Evolutionary conservation across 129 eudicot species (phyloP).

Genomic region (Artemisia tridentata): DNA sequence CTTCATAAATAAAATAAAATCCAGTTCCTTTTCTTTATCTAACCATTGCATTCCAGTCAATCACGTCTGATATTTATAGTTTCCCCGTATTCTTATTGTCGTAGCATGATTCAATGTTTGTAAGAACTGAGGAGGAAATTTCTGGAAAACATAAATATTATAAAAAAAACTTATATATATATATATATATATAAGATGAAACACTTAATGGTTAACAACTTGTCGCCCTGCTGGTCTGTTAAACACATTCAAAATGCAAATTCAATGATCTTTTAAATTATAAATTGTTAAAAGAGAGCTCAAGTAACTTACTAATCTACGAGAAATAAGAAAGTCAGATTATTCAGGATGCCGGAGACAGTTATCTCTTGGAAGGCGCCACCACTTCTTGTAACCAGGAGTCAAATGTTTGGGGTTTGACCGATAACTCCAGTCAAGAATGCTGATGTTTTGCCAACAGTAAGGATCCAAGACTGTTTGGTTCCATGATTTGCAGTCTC

Average conservation of each 20-base stretch:
- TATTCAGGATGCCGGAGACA: conserved; percentile 52
- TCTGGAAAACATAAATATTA: too few species aligned
- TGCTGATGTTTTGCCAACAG: conserved; percentile 79
- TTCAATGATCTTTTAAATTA: background rate
- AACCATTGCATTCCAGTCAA: too few species aligned
- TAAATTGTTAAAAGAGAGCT: background rate
- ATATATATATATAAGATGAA: too few species aligned
- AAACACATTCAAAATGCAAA: background rate
- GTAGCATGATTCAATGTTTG: too few species aligned
- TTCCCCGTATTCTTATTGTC: too few species aligned
- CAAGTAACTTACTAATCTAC: conserved; percentile 60
- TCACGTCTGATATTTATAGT: too few species aligned
- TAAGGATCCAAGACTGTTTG: conserved; percentile 61
- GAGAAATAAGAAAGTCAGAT: conserved; percentile 52
- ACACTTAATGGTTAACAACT: too few species aligned
- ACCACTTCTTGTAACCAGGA: conserved; percentile 50
- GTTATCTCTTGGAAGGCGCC: conserved; percentile 53
- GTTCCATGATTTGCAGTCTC: conserved; percentile 75
- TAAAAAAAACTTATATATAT: too few species aligned
- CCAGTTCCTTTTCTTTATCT: too few species aligned
- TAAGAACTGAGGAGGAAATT: too few species aligned
- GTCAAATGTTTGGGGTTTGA: conserved; percentile 33
- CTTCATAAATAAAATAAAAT: too few species aligned
- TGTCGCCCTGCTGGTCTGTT: too few species aligned
- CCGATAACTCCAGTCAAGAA: conserved; percentile 62